Percentiles rank a stretch among this genome's conserved stretches.
Evolutionary conservation across 2,329 filamentous ascomycete species (phyloP).

Genomic region (Aspergillus quadrilineatus): DNA sequence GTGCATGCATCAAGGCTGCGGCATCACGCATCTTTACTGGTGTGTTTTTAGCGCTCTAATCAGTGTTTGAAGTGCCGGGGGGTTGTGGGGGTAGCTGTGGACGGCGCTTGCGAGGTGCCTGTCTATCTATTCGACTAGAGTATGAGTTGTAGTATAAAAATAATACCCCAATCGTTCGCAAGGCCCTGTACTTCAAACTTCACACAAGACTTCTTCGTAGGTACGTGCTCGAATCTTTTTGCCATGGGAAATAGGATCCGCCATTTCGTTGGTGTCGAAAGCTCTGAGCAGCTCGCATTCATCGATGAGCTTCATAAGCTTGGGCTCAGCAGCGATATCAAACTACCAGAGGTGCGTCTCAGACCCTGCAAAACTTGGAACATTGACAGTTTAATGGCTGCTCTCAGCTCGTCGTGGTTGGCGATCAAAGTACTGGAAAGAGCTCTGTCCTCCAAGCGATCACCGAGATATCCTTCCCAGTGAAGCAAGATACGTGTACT

Average conservation of each 20-base stretch:
- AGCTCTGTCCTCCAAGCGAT: slow-evolving; percentile 15
- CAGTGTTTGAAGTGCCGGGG: not conserved
- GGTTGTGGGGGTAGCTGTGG: too few relatives aligned
- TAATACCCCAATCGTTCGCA: not conserved
- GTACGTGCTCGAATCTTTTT: not conserved
- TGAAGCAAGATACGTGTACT: slow-evolving; percentile 7
- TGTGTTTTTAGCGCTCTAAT: not conserved
- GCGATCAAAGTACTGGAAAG: slow-evolving; percentile 12
- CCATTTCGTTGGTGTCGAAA: slow-evolving; percentile 55
- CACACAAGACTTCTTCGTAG: not conserved
- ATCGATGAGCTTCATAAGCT: slow-evolving; percentile 20
- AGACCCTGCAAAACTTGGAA: not conserved
- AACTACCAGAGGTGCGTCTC: slow-evolving; percentile 17
- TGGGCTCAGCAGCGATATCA: slow-evolving; percentile 18
- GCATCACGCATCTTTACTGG: not conserved
- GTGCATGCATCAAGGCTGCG: not conserved
- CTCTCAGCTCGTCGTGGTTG: not conserved
- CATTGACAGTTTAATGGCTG: not conserved
- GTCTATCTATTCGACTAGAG: not conserved
- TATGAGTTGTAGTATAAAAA: not conserved
- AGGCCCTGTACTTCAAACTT: not conserved
- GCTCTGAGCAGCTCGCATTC: slow-evolving; percentile 26
- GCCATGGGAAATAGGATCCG: slow-evolving; percentile 6
- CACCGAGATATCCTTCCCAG: slow-evolving; percentile 8
- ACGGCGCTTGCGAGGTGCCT: not conserved